Percentiles rank a stretch among this genome's conserved stretches.
Evolutionary conservation across 371 early-diverging fungal species (phyloP).

Genomic region (Apophysomyces ossiformis): DNA sequence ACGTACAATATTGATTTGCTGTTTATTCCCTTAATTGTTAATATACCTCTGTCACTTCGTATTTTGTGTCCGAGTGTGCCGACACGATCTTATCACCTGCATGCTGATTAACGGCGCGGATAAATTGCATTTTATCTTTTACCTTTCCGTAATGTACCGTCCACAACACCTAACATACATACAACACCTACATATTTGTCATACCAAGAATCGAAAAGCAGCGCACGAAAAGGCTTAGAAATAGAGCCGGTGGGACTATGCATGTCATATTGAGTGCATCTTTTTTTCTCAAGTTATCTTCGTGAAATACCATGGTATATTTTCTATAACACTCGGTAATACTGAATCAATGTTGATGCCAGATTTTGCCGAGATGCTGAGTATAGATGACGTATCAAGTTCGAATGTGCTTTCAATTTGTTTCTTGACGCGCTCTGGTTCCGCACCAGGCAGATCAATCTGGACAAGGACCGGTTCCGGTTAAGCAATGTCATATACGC

Average conservation of each 20-base stretch:
- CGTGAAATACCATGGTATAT: slow-evolving; percentile 67
- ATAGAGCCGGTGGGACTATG: slow-evolving; percentile 63
- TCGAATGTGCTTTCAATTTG: slow-evolving; percentile 93
- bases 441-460: slow-evolving; percentile 92
- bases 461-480: slow-evolving; percentile 15
- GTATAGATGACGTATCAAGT: slow-evolving; percentile 64
- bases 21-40: background rate
- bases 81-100: slow-evolving; percentile 85
- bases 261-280: background rate
- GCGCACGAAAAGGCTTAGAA: slow-evolving; percentile 74
- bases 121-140: slow-evolving; percentile 3
- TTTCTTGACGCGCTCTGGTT: slow-evolving; percentile 72
- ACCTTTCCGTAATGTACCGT: slow-evolving; percentile 84
- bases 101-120: no score
- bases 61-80: slow-evolving; percentile 72
- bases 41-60: slow-evolving; percentile 81
- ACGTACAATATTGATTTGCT: background rate
- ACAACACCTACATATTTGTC: slow-evolving; percentile 95
- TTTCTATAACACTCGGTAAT: slow-evolving; percentile 78
- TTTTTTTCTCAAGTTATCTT: background rate
- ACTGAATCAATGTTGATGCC: slow-evolving; percentile 81
- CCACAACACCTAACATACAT: slow-evolving; percentile 87
- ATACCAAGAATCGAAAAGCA: slow-evolving; percentile 97
- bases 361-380: slow-evolving; percentile 89
- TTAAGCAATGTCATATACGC: no score